Percentiles rank a stretch among this genome's conserved stretches.
These are phyloP conservation scores for Paramecium biaurelia DNA, from an alignment of 73 alveolate genomes.

Conservation along the genomic window DNA sequence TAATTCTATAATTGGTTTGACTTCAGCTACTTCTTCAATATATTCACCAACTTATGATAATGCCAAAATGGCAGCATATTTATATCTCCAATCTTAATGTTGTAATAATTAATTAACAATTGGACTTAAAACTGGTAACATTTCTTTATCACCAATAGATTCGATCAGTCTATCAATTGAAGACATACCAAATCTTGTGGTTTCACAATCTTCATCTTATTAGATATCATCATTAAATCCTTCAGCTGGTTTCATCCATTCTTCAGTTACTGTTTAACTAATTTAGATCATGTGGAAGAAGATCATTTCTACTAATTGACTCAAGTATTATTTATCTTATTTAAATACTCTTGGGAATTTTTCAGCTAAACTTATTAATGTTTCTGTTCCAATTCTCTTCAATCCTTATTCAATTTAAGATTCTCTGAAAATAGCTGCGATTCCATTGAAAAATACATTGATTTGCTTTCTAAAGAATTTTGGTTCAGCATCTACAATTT, in stretches of 20 bases:
- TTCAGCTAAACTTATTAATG: constrained; percentile 77
- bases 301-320: constrained; percentile 72
- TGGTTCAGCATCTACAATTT: constrained; percentile 86
- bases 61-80: constrained; percentile 85
- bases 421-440: constrained; percentile 69
- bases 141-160: constrained; percentile 83
- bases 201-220: constrained; percentile 87
- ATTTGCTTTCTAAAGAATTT: constrained; percentile 77
- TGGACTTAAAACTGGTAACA: constrained; percentile 72
- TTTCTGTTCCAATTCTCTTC: constrained; percentile 78
- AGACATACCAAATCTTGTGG: constrained; percentile 88
- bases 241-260: constrained; percentile 87
- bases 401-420: constrained; percentile 67
- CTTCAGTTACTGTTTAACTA: constrained; percentile 75
- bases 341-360: constrained; percentile 76
- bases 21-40: constrained; percentile 75
- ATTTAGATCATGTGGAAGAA: constrained; percentile 85
- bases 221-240: constrained; percentile 83
- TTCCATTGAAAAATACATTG: constrained; percentile 67
- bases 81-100: constrained; percentile 88
- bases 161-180: constrained; percentile 90
- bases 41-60: constrained; percentile 87
- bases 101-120: constrained; percentile 70
- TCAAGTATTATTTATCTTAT: constrained; percentile 69
- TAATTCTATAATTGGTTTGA: constrained; percentile 75